Percentiles rank a stretch among this genome's conserved stretches.
Evolutionary conservation across 768 basidiomycete species (phyloP).

Genomic region (Gyrodon lividus): DNA sequence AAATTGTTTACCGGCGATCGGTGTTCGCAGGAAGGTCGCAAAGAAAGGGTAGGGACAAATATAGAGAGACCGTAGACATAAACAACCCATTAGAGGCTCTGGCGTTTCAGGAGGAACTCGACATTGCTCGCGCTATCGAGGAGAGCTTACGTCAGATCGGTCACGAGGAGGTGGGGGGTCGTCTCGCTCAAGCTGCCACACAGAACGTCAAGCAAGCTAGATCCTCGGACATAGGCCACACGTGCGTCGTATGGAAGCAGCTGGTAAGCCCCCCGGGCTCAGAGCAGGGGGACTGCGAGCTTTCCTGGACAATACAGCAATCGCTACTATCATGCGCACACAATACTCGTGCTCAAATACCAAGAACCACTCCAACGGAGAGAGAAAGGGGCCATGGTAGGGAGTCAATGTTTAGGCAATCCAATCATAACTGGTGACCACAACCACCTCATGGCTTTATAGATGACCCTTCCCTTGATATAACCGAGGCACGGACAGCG

Average conservation of each 20-base stretch:
- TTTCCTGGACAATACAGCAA: conserved; percentile 33
- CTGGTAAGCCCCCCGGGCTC: conserved; percentile 5
- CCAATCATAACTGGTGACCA: not conserved
- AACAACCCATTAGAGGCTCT: conserved; percentile 17
- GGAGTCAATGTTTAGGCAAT: not conserved
- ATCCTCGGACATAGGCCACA: conserved; percentile 1
- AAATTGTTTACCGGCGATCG: conserved; percentile 40
- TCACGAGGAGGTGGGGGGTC: conserved; percentile 3
- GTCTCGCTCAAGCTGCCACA: conserved; percentile 6
- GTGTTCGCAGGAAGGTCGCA: not conserved
- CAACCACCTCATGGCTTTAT: conserved; percentile 2
- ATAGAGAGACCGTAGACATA: conserved; percentile 2
- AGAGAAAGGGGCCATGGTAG: conserved; percentile 9
- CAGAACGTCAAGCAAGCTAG: conserved; percentile 8
- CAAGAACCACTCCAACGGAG: not conserved
- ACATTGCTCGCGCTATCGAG: conserved; percentile 46
- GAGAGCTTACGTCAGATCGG: conserved; percentile 39
- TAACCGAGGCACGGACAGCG: not conserved
- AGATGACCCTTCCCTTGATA: conserved; percentile 1
- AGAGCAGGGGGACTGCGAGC: conserved; percentile 13
- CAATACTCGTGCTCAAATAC: not conserved
- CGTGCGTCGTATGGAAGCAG: conserved; percentile 9
- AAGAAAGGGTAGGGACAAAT: conserved; percentile 2
- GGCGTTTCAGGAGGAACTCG: conserved; percentile 37
- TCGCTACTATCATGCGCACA: conserved; percentile 20